Conservation (phyloP, 805 yeast genomes). For the Metschnikowia hibisci region DNA sequence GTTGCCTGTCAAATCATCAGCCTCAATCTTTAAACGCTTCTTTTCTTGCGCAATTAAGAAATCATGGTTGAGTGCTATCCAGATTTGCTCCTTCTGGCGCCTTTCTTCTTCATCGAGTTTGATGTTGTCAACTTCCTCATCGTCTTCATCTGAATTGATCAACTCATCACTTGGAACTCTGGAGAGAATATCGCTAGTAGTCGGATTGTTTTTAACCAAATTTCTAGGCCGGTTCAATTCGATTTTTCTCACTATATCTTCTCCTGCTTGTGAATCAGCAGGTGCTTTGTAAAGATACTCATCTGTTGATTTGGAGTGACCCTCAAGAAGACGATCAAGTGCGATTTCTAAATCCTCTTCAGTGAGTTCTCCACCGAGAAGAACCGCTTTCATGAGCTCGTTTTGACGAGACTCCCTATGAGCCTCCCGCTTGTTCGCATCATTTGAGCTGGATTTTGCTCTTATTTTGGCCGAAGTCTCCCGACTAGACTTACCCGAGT, state of each 20-base stretch:
- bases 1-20: slow-evolving; percentile 83
- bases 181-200: slow-evolving; percentile 49
- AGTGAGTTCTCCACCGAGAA: slow-evolving; percentile 30
- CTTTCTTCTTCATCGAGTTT: slow-evolving; percentile 68
- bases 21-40: slow-evolving; percentile 77
- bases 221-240: slow-evolving; percentile 41
- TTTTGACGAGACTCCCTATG: slow-evolving; percentile 12
- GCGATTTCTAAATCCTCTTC: slow-evolving; percentile 22
- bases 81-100: slow-evolving; percentile 70
- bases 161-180: slow-evolving; percentile 58
- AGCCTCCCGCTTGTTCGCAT: neutral
- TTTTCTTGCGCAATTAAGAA: slow-evolving; percentile 80
- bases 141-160: slow-evolving; percentile 67
- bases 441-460: no score
- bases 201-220: slow-evolving; percentile 51
- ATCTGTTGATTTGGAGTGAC: slow-evolving; percentile 21
- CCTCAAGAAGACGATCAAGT: slow-evolving; percentile 15
- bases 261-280: slow-evolving; percentile 18
- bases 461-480: no score
- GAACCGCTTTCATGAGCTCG: slow-evolving; percentile 24
- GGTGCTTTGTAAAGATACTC: slow-evolving; percentile 18
- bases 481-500: no score
- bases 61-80: slow-evolving; percentile 89
- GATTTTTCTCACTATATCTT: slow-evolving; percentile 16
- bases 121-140: slow-evolving; percentile 65